Base-by-base conservation (phyloP, 2,329 filamentous ascomycete genomes). In the Fusarium sp. region DNA sequence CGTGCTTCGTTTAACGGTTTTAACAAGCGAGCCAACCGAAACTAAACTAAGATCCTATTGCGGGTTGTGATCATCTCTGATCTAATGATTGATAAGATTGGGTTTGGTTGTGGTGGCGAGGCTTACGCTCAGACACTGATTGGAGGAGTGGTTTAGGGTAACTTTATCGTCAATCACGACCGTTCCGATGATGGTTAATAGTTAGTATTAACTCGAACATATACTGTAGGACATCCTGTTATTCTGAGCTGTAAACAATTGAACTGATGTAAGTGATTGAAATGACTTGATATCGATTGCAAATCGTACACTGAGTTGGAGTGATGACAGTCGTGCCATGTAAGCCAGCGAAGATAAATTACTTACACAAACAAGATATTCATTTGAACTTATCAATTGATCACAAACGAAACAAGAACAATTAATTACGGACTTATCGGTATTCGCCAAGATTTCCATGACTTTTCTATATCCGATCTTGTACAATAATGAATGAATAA, bases 1-100 rank as follows among this genome's bases (percentile, higher is more conserved):
- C 62, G 61, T 65, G 62, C 25, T 65, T 66, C 34, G n/a, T 44
- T 28, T 51, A 28, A 44, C 58, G 10, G 14, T n/a, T n/a, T 25
- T n/a, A 14, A 45, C n/a, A 52, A 61, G 62, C 61, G 61, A 65
- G 30, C 53, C 60, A 53, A 41, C 49, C 12, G 30, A 46, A 28
- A n/a, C 18, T 26, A 7, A 26, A n/a, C n/a, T 11, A 46, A 13
- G 16, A 9, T 7, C 7, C 9, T 19, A 7, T 26, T 10, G 13
- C 19, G 9, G 25, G 21, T 34, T 12, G 19, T 34, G 28, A 18
- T 50, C 23, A 19, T 62, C 31, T 39, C 18, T 6, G 28, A 43
- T 62, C 28, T 23, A 8, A n/a, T 16, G 10, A 16, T 25, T 30
- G 16, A 50, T 43, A 58, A 41, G 26, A 50, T 42, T 28, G 14